These are phyloP conservation scores for Epichloe sylvatica DNA, from an alignment of 2,329 filamentous ascomycete species.

Conservation along the genomic window DNA sequence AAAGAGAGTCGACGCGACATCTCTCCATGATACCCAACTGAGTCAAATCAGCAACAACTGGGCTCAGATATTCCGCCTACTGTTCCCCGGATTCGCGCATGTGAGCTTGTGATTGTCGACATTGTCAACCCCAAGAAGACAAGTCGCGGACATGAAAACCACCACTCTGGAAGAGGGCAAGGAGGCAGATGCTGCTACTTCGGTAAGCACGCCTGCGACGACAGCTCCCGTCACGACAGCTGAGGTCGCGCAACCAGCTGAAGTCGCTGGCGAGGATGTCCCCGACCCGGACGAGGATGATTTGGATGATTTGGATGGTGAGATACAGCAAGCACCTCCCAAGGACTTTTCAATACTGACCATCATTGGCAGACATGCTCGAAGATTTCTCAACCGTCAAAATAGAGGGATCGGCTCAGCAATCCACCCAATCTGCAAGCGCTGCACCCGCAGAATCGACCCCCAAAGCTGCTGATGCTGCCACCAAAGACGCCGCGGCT, in stretches of 20 bases:
- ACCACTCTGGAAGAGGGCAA: slow-evolving; percentile 11
- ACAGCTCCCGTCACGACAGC: neutral
- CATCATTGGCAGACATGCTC: slow-evolving; percentile 56
- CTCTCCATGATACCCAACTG: neutral
- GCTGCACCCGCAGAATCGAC: slow-evolving; percentile 18
- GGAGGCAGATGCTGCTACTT: slow-evolving; percentile 12
- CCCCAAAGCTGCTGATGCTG: slow-evolving; percentile 18
- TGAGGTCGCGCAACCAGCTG: neutral
- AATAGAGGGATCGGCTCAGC: slow-evolving; percentile 18
- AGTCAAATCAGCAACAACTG: neutral
- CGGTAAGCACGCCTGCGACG: slow-evolving; percentile 6
- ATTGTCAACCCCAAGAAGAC: neutral
- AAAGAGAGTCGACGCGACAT: neutral
- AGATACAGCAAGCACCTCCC: slow-evolving; percentile 8
- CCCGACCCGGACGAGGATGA: slow-evolving; percentile 90
- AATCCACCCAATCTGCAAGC: slow-evolving; percentile 11
- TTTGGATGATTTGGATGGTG: slow-evolving; percentile 81
- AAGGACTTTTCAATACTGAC: slow-evolving; percentile 3
- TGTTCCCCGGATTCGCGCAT: slow-evolving; percentile 6
- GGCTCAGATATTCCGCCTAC: neutral
- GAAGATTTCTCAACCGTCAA: slow-evolving; percentile 71
- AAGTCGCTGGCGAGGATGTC: slow-evolving; percentile 35
- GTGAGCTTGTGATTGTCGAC: slow-evolving; percentile 8
- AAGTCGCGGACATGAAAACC: slow-evolving; percentile 10
- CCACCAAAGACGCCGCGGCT: slow-evolving; percentile 11